Evolutionary conservation across 1,284 basidiomycete genomes (phyloP), one percentile per base, ranked within the genome.

Genomic region (Coriolopsis trogii): DNA sequence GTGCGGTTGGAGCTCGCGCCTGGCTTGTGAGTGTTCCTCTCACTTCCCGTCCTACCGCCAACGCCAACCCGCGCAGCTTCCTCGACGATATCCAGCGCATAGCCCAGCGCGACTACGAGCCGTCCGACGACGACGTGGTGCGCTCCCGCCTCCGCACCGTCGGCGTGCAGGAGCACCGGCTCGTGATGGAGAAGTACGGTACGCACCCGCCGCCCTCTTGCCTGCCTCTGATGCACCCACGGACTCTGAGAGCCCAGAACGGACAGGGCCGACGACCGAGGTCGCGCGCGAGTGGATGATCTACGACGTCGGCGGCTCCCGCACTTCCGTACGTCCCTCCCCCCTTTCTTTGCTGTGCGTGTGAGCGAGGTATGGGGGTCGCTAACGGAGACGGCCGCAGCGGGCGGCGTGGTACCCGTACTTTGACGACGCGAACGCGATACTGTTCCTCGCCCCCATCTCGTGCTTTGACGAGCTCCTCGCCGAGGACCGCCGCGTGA

Each of bases 361-460:
- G n/a, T n/a, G n/a, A n/a, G n/a, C n/a, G n/a, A n/a, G n/a, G n/a
- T n/a, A n/a, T n/a, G n/a, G n/a, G n/a, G n/a, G n/a, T n/a, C 18
- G 23, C 10, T 20, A 23, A 23, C 37, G 21, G 37, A 38, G 21
- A 16, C 20, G 16, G n/a, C 23, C 10, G 47, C 42, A 70, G 70
- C 70, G 71, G 16, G 63, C 68, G 5, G 67, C 67, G 7, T 74
- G 73, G 73, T 63, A 70, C 9, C 78, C 85, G 3, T 90, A 81
- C 65, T 89, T 89, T 55, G 84, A 87, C 56, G 85, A 88, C 64
- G 76, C 85, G 43, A 79, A 84, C 52, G 83, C 85, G 25, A 84
- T 87, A 50, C 81, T 87, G 31, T 87, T 87, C 69, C 75, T 89
- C 44, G 87, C 84, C 60, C 82, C 84, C 56, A 82, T 90, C 56